Conservation (phyloP, 208 protist genomes). For the Naegleria gruberi region DNA sequence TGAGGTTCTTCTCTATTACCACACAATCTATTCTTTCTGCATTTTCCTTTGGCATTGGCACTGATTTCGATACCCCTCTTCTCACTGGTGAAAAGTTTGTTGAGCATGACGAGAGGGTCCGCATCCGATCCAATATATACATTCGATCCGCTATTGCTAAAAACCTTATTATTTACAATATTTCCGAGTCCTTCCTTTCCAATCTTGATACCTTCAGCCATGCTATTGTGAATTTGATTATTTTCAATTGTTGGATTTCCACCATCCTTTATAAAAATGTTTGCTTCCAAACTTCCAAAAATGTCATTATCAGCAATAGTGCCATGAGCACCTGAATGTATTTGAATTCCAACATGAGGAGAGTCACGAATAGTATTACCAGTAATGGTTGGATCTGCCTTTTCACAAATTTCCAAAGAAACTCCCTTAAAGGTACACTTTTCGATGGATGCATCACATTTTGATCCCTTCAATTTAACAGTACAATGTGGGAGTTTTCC, state of each 20-base stretch:
- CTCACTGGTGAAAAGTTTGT: background rate
- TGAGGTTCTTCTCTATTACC: background rate
- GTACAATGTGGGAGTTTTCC: background rate
- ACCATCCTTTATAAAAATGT: background rate
- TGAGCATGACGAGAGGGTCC: background rate
- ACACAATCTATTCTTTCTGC: background rate
- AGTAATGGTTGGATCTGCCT: background rate
- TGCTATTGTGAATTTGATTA: background rate
- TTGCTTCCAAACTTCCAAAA: background rate
- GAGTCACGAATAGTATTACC: background rate
- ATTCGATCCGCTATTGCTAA: background rate
- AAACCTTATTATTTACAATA: background rate
- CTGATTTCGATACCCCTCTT: background rate
- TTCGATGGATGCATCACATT: background rate
- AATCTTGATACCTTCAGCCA: background rate
- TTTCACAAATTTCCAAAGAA: background rate
- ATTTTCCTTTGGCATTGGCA: background rate
- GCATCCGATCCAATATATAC: background rate
- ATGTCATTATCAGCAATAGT: background rate
- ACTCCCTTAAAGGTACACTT: background rate
- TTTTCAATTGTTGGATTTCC: background rate
- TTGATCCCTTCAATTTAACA: background rate
- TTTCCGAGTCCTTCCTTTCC: background rate
- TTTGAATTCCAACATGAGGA: background rate
- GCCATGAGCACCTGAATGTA: background rate